Evolutionary conservation across 1,139 yeast species (phyloP).

Genomic region (Meyerozyma smithsonii): DNA sequence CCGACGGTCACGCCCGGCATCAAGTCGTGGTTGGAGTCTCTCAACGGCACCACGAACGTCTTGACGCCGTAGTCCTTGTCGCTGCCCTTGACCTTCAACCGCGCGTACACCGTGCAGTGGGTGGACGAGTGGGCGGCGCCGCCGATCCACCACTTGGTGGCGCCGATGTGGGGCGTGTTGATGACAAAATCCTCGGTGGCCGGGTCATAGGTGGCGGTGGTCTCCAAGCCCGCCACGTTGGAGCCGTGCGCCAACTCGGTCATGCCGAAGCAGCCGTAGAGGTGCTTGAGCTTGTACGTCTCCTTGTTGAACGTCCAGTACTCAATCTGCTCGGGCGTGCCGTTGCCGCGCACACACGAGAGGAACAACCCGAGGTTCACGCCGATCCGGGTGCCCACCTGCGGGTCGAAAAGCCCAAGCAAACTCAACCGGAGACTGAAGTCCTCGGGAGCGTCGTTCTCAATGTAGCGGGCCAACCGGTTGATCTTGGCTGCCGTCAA

Average conservation of each 20-base stretch:
- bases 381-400: slow-evolving; percentile 24
- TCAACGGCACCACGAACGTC: slow-evolving; percentile 45
- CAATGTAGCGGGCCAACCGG: slow-evolving; percentile 36
- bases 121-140: slow-evolving; percentile 51
- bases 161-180: slow-evolving; percentile 46
- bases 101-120: slow-evolving; percentile 39
- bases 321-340: slow-evolving; percentile 24
- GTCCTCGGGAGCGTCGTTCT: slow-evolving; percentile 30
- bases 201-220: slow-evolving; percentile 42
- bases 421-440: slow-evolving; percentile 35
- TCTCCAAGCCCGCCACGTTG: slow-evolving; percentile 43
- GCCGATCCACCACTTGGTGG: slow-evolving; percentile 52
- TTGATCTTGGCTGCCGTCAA: slow-evolving; percentile 32
- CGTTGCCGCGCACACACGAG: slow-evolving; percentile 28
- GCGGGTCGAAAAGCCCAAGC: slow-evolving; percentile 28
- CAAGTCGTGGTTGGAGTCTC: slow-evolving; percentile 41
- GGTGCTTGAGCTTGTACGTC: slow-evolving; percentile 30
- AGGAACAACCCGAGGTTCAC: slow-evolving; percentile 28
- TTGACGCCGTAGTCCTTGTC: slow-evolving; percentile 47
- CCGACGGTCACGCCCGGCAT: slow-evolving; percentile 43
- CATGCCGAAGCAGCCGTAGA: slow-evolving; percentile 48
- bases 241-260: slow-evolving; percentile 49
- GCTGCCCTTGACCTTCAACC: slow-evolving; percentile 39
- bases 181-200: slow-evolving; percentile 40
- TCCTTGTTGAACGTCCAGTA: slow-evolving; percentile 40